phyloP scores from a whole-genome alignment of 495 filamentous ascomycete species.

The Pyrenula massariospora region DNA sequence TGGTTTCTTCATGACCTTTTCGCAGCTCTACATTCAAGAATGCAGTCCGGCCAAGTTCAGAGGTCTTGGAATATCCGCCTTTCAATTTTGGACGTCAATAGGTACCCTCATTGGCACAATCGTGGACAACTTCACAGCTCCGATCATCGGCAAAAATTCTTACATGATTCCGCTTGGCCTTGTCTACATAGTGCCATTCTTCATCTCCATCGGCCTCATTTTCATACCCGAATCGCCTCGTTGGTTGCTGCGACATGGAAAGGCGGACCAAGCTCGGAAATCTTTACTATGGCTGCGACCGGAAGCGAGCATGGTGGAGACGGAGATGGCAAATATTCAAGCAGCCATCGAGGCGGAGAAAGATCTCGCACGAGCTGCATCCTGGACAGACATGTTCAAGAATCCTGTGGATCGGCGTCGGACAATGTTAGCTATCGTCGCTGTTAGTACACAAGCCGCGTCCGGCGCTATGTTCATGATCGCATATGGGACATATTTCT shows the following conservation, averaged over 20 bases:
- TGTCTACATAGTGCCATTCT: slow-evolving; percentile 41
- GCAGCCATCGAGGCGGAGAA: slow-evolving; percentile 38
- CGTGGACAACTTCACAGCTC: slow-evolving; percentile 45
- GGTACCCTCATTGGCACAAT: slow-evolving; percentile 49
- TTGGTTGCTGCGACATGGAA: slow-evolving; percentile 44
- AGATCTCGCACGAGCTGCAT: slow-evolving; percentile 24
- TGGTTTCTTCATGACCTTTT: slow-evolving; percentile 47
- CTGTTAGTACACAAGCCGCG: slow-evolving; percentile 42
- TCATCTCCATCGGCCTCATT: slow-evolving; percentile 37
- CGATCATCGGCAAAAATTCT: slow-evolving; percentile 27
- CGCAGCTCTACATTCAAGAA: slow-evolving; percentile 45
- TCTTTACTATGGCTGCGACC: slow-evolving; percentile 32
- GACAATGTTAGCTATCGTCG: slow-evolving; percentile 35
- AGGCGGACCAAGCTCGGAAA: slow-evolving; percentile 33
- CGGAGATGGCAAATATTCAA: slow-evolving; percentile 40
- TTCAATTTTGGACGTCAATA: slow-evolving; percentile 34
- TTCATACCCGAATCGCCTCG: slow-evolving; percentile 55
- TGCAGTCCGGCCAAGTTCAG: slow-evolving; percentile 33
- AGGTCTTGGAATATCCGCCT: slow-evolving; percentile 38
- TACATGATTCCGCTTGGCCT: slow-evolving; percentile 50
- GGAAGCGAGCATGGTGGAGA: slow-evolving; percentile 26
- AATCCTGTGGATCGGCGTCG: slow-evolving; percentile 40
- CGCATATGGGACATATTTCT: slow-evolving; percentile 54
- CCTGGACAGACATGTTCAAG: slow-evolving; percentile 39
- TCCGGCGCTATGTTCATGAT: slow-evolving; percentile 53